These are phyloP conservation scores for Lizonia empirigonia DNA, from an alignment of 2,329 filamentous ascomycete genomes.

Conservation along the genomic window DNA sequence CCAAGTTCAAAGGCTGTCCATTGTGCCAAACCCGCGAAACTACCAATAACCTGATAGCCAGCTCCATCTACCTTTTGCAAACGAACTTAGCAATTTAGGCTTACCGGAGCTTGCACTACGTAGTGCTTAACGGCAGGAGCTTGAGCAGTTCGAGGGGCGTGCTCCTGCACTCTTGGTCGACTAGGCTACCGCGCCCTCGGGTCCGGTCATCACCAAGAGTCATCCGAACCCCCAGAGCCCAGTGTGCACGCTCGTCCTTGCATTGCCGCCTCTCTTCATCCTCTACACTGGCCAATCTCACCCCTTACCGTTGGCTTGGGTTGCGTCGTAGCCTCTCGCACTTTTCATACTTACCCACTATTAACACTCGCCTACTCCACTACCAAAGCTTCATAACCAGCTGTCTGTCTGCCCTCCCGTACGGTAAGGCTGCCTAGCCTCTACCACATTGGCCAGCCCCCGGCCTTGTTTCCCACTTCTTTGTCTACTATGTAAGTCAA, in stretches of 20 bases:
- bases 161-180: slow-evolving; percentile 35
- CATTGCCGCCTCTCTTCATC: slow-evolving; percentile 33
- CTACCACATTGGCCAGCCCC: slow-evolving; percentile 33
- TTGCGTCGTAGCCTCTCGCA: slow-evolving; percentile 26
- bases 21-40: neutral
- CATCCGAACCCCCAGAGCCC: slow-evolving; percentile 34
- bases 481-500: slow-evolving; percentile 47
- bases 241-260: slow-evolving; percentile 38
- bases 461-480: slow-evolving; percentile 41
- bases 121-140: slow-evolving; percentile 41
- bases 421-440: slow-evolving; percentile 37
- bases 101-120: slow-evolving; percentile 44
- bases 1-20: neutral
- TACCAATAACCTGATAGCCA: neutral
- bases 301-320: slow-evolving; percentile 33
- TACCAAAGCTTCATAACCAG: slow-evolving; percentile 37
- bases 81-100: slow-evolving; percentile 26
- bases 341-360: slow-evolving; percentile 25
- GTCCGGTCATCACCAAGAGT: slow-evolving; percentile 42
- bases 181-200: slow-evolving; percentile 43
- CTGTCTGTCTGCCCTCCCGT: slow-evolving; percentile 29
- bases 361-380: slow-evolving; percentile 34
- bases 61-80: slow-evolving; percentile 24
- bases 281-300: slow-evolving; percentile 32
- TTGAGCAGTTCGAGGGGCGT: slow-evolving; percentile 36